Conservation (phyloP, 139 green algal genomes). For the Edaphochlamys debaryana region DNA sequence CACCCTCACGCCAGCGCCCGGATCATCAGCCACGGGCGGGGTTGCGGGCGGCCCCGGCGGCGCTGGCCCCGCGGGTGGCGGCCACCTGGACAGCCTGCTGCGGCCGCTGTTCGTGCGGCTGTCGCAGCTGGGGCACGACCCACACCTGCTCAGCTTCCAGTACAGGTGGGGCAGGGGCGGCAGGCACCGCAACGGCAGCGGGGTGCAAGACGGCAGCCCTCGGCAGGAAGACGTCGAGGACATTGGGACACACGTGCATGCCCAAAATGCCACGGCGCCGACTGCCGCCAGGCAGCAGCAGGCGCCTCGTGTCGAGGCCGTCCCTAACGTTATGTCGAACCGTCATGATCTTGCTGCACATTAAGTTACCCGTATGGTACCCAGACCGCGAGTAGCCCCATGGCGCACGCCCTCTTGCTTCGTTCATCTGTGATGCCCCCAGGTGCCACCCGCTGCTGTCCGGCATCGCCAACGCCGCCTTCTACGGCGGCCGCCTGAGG, state of each 20-base stretch:
- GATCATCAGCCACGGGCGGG: not conserved
- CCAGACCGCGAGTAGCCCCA: too few relatives aligned
- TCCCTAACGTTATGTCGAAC: too few relatives aligned
- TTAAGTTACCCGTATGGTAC: too few relatives aligned
- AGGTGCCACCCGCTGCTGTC: constrained; percentile 84
- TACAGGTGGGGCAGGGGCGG: constrained; percentile 63
- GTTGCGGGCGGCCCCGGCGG: not conserved
- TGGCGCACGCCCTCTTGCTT: too few relatives aligned
- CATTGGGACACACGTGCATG: too few relatives aligned
- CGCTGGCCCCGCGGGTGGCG: not conserved
- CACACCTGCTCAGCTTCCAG: constrained; percentile 79
- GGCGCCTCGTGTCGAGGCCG: too few relatives aligned
- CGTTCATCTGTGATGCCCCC: too few relatives aligned
- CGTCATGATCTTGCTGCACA: too few relatives aligned
- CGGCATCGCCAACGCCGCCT: constrained; percentile 75
- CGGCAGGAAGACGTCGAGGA: too few relatives aligned
- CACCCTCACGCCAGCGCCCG: not conserved
- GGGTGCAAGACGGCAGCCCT: too few relatives aligned
- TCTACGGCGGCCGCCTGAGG: constrained; percentile 79
- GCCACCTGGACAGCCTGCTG: constrained; percentile 63
- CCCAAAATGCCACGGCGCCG: too few relatives aligned
- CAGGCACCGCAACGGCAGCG: not conserved
- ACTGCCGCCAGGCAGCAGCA: not conserved
- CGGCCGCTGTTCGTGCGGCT: constrained; percentile 87
- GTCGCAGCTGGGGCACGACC: constrained; percentile 60